Evolutionary conservation across 2,329 filamentous ascomycete species (phyloP).

Genomic region (Pseudogymnoascus sp.): DNA sequence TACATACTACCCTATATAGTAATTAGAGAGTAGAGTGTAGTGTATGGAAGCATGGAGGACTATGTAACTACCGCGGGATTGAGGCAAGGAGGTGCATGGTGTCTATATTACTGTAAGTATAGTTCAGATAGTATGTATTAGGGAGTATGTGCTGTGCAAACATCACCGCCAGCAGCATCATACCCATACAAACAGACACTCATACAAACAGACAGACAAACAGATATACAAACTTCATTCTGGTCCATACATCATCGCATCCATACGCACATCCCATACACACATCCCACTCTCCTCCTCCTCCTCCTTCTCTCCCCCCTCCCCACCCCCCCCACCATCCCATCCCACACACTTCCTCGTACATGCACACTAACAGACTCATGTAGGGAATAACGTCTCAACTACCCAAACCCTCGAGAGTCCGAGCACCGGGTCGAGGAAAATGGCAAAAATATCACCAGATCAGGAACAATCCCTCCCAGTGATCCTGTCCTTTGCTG

Average conservation of each 20-base stretch:
- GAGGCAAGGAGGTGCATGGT: background rate
- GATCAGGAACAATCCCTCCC: background rate
- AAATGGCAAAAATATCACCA: background rate
- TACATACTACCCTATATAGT: background rate
- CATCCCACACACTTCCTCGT: background rate
- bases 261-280: background rate
- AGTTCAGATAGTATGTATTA: background rate
- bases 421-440: slow-evolving; percentile 7
- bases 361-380: background rate
- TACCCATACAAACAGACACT: background rate
- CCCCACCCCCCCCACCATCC: background rate
- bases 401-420: background rate
- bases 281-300: background rate
- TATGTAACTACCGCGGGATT: background rate
- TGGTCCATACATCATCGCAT: background rate
- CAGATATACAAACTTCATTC: background rate
- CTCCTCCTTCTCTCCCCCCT: background rate
- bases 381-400: background rate
- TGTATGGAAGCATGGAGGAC: no score
- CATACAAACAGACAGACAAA: slow-evolving; percentile 2
- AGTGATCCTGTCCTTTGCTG: background rate
- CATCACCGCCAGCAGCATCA: background rate
- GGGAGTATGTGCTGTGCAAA: background rate
- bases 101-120: background rate
- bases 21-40: background rate